Base-by-base conservation (phyloP, 2,329 filamentous ascomycete species). In the Coniochaeta sp. region DNA sequence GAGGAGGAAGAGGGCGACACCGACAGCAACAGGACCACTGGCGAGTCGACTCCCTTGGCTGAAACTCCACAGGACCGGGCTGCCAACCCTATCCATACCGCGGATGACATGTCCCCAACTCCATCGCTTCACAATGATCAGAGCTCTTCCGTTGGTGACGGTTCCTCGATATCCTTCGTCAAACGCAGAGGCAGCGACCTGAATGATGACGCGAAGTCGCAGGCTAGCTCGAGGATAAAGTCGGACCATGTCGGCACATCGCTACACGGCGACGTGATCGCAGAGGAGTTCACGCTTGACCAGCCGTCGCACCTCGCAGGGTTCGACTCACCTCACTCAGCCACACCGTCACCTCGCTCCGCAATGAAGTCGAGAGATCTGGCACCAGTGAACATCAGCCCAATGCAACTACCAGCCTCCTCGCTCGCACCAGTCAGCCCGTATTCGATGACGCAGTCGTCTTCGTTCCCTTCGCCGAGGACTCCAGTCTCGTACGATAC, bases 401-500 rank as follows among this genome's bases (percentile, higher is more conserved):
- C 74, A 13, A 65, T 76, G 3, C 67, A 71, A 31, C 62, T 76
- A 3, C 69, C 77, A 14, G 64, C 73, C 3, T 66, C 71, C 3
- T 69, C 73, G 3, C 59, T 74, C 52, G 68, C 72, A 27, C 77
- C 81, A n/a, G 64, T 80, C 56, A 83, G 85, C 65, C 84, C 86
- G 8, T 82, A 85, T 50, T 80, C 87, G 13, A 79, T 81, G 54
- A 78, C 79, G 49, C 77, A 81, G 56, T 73, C 82, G 48, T 82
- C 87, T 0, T 87, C 87, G 0, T 77, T 84, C 62, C 78, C 86
- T 1, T 90, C 87, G 5, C 87, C 87, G 0, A 80, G 86, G 50
- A 79, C 85, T 54, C 74, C 83, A 53, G 73, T 87, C 67, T 84
- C 82, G 4, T 83, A 88, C 51, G 87, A 91, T 56, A 81, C 81